phyloP scores from a whole-genome alignment of 805 yeast genomes.

The Lipomyces kockii region DNA sequence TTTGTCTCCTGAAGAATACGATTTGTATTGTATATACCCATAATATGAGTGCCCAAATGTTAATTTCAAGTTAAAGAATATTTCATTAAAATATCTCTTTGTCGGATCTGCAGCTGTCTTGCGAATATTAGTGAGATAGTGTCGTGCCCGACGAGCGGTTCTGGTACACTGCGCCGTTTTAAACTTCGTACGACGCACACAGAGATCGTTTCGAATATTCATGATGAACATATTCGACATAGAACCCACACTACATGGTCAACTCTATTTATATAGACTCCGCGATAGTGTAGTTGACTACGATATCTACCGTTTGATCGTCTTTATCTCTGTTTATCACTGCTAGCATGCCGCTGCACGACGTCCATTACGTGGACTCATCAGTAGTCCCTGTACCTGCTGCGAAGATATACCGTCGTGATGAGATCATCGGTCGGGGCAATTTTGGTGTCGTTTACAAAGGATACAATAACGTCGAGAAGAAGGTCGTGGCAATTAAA shows the following conservation, averaged over 20 bases:
- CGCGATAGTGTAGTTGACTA: background rate
- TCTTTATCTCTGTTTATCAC: background rate
- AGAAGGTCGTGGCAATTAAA: slow-evolving; percentile 87
- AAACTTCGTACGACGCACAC: no score
- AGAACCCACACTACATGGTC: no score
- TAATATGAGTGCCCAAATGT: no score
- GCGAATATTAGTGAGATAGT: no score
- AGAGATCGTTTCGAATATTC: no score
- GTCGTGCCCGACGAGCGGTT: no score
- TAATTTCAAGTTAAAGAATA: no score
- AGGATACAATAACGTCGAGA: slow-evolving; percentile 62
- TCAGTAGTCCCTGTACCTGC: background rate
- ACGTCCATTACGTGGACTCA: background rate
- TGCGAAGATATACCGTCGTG: slow-evolving; percentile 59
- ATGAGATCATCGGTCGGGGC: slow-evolving; percentile 93
- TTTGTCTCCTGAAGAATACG: background rate
- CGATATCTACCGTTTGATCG: background rate
- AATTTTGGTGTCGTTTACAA: slow-evolving; percentile 96
- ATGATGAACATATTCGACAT: no score
- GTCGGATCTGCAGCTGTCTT: no score
- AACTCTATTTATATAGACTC: background rate
- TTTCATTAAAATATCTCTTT: no score
- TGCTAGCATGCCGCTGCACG: background rate
- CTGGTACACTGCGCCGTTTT: no score
- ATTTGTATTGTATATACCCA: background rate